Conservation (phyloP, 2,329 filamentous ascomycete species). For the Thielaviopsis musarum region DNA sequence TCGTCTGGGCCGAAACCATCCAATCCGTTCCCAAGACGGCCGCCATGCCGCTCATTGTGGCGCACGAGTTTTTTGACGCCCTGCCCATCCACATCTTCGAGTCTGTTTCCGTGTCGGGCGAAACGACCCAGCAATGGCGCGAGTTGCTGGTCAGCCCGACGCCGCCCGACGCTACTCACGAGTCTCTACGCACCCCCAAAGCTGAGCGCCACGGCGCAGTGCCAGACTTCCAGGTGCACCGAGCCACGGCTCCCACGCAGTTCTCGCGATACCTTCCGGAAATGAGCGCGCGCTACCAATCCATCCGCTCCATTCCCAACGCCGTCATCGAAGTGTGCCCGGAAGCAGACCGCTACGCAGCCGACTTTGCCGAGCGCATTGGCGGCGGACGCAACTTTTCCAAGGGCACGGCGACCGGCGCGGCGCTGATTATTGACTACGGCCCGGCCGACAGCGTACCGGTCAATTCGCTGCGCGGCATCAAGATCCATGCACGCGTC, state of each 20-base stretch:
- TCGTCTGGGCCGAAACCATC: constrained; percentile 83
- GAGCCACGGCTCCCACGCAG: constrained; percentile 59
- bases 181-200: constrained; percentile 35
- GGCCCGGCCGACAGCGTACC: constrained; percentile 65
- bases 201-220: constrained; percentile 33
- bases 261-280: constrained; percentile 76
- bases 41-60: constrained; percentile 71
- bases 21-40: constrained; percentile 58
- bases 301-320: constrained; percentile 47
- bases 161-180: constrained; percentile 35
- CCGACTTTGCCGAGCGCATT: constrained; percentile 71
- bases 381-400: constrained; percentile 43
- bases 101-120: constrained; percentile 36
- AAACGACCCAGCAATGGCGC: constrained; percentile 42
- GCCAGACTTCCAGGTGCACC: constrained; percentile 76
- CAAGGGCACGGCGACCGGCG: constrained; percentile 54
- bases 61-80: constrained; percentile 97
- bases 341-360: constrained; percentile 62
- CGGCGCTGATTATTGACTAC: constrained; percentile 92
- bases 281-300: constrained; percentile 60
- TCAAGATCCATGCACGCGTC: constrained; percentile 57
- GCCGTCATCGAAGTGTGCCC: constrained; percentile 82
- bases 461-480: constrained; percentile 78
- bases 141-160: constrained; percentile 64
- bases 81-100: constrained; percentile 93